phyloP scores from a whole-genome alignment of 768 basidiomycete genomes.

The Trametes cingulata region DNA sequence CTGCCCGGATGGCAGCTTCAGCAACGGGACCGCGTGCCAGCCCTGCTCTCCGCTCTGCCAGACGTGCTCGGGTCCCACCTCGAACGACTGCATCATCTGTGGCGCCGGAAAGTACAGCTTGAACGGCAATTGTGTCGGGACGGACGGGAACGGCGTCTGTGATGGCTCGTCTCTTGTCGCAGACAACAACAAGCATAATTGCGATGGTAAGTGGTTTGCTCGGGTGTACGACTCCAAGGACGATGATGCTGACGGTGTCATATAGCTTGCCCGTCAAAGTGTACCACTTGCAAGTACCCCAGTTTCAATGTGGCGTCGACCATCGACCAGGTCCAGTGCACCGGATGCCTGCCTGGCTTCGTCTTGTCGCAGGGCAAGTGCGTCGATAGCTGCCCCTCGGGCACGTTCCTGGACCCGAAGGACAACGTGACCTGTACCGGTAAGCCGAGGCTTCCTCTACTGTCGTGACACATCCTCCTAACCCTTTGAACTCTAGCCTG shows the following conservation, averaged over 20 bases:
- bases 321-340: conserved; percentile 66
- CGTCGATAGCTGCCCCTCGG: conserved; percentile 67
- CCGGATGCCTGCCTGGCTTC: conserved; percentile 75
- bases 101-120: conserved; percentile 59
- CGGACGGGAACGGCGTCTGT: conserved; percentile 72
- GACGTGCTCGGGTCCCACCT: conserved; percentile 68
- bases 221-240: too few species aligned
- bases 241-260: conserved; percentile 4
- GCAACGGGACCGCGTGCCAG: conserved; percentile 53
- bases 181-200: conserved; percentile 80
- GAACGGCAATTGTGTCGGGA: conserved; percentile 69
- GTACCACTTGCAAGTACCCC: conserved; percentile 74
- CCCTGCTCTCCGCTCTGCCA: conserved; percentile 65
- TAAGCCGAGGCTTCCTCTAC: too few species aligned
- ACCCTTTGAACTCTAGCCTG: conserved; percentile 66
- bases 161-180: conserved; percentile 67
- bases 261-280: conserved; percentile 80
- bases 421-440: conserved; percentile 76
- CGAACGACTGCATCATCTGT: conserved; percentile 73
- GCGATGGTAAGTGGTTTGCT: conserved; percentile 84
- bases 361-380: conserved; percentile 73
- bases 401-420: conserved; percentile 67
- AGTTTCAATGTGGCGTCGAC: conserved; percentile 72
- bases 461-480: too few species aligned
- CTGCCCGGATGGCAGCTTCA: conserved; percentile 71